phyloP scores from a whole-genome alignment of 192 early-diverging fungal genomes.

The Coemansia sp. region DNA sequence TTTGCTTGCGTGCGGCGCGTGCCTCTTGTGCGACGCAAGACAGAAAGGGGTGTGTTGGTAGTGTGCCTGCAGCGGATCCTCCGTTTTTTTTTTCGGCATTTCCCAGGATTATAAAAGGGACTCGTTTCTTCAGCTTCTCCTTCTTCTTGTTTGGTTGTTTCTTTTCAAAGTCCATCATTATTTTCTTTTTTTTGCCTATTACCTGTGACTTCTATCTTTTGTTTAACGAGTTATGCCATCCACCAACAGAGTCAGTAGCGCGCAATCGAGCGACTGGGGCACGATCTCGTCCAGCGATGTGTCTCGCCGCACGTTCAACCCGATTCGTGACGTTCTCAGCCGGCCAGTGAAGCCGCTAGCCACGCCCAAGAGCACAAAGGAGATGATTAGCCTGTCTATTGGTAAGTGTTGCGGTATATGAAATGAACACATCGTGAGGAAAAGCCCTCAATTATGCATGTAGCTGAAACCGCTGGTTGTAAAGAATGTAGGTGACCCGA shows the following conservation, averaged over 20 bases:
- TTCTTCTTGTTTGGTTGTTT: not conserved
- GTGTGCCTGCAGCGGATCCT: too few species aligned
- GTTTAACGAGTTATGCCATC: slow-evolving; percentile 27
- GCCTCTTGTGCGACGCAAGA: too few species aligned
- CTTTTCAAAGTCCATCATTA: too few species aligned
- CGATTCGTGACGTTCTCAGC: slow-evolving; percentile 84
- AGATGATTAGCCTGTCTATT: slow-evolving; percentile 42
- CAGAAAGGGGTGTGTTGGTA: too few species aligned
- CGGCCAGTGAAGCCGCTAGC: slow-evolving; percentile 67
- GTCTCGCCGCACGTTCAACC: slow-evolving; percentile 76
- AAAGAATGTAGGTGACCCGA: slow-evolving; percentile 67
- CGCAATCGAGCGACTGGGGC: slow-evolving; percentile 25
- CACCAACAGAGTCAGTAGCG: slow-evolving; percentile 18
- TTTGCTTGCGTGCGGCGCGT: too few species aligned
- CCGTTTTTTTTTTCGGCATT: too few species aligned
- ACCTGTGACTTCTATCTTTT: not conserved
- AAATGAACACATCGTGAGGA: too few species aligned
- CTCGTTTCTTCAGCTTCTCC: not conserved
- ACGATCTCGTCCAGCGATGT: slow-evolving; percentile 61
- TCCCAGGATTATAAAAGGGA: too few species aligned
- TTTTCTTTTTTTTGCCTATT: too few species aligned
- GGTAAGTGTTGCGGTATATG: too few species aligned
- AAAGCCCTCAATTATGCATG: too few species aligned
- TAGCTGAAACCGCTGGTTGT: not conserved
- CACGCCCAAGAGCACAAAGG: slow-evolving; percentile 48